Conservation (phyloP, 2,329 filamentous ascomycete species). For the Ceratocystis lukuohia region DNA sequence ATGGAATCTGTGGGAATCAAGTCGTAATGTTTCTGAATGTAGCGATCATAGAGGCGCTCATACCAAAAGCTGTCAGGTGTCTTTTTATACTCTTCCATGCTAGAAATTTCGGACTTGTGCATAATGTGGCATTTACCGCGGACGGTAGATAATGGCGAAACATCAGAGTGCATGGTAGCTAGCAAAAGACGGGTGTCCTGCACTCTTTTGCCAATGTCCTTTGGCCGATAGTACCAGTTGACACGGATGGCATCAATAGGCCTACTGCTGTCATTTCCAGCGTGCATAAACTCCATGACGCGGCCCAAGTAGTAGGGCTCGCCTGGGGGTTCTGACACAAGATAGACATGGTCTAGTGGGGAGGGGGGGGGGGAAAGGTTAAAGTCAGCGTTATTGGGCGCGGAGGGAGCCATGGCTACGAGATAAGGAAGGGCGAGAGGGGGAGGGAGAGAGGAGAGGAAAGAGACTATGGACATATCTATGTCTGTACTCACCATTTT, state of each 20-base stretch:
- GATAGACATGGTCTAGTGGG: slow-evolving; percentile 62
- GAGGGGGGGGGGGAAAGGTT: background rate
- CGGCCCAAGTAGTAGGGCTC: slow-evolving; percentile 96
- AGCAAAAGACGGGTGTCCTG: slow-evolving; percentile 85
- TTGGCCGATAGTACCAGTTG: slow-evolving; percentile 97
- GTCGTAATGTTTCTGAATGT: slow-evolving; percentile 96
- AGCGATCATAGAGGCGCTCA: slow-evolving; percentile 93
- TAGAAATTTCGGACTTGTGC: slow-evolving; percentile 74
- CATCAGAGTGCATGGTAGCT: slow-evolving; percentile 97
- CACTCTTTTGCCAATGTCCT: slow-evolving; percentile 85
- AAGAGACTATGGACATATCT: background rate
- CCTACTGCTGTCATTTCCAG: slow-evolving; percentile 56
- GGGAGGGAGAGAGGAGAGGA: background rate
- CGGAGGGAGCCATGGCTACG: too few species aligned
- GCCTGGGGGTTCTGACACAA: slow-evolving; percentile 91
- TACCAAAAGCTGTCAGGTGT: slow-evolving; percentile 86
- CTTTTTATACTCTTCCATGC: slow-evolving; percentile 73
- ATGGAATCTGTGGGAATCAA: slow-evolving; percentile 84
- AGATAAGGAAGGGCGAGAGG: background rate
- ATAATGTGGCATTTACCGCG: slow-evolving; percentile 86
- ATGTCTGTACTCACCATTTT: slow-evolving; percentile 60
- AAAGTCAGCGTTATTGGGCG: background rate
- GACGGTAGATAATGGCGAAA: slow-evolving; percentile 79
- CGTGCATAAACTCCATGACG: slow-evolving; percentile 94
- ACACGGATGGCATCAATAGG: slow-evolving; percentile 79